Evolutionary conservation across 129 eudicot genomes (phyloP).

Genomic region (Kitagawia praeruptora): DNA sequence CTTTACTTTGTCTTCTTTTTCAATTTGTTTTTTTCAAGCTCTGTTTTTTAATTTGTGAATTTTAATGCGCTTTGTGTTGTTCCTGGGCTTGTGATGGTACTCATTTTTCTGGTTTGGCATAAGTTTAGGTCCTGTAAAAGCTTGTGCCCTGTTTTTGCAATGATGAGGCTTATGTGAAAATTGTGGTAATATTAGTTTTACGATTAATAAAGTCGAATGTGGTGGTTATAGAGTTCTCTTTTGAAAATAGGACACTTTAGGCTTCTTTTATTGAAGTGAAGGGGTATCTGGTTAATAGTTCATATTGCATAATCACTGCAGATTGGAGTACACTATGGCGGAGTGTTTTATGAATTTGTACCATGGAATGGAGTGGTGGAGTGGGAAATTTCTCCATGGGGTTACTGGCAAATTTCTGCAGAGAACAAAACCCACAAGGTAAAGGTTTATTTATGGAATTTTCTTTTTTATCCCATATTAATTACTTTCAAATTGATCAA

Average conservation of each 20-base stretch:
- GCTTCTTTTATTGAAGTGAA: background rate
- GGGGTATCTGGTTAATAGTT: background rate
- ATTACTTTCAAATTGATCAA: background rate
- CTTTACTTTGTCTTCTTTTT: too few relatives aligned
- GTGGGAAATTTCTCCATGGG: constrained; percentile 94
- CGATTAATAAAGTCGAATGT: background rate
- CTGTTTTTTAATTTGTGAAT: too few relatives aligned
- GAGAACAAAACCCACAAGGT: constrained; percentile 74
- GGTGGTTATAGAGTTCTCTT: background rate
- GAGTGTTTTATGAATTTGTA: constrained; percentile 85
- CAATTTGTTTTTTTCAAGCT: too few relatives aligned
- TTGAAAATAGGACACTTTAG: background rate
- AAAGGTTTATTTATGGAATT: background rate
- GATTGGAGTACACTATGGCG: constrained; percentile 85
- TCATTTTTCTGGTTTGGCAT: too few relatives aligned
- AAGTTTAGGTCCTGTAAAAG: too few relatives aligned
- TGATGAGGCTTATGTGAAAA: too few relatives aligned
- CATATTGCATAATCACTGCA: constrained; percentile 25
- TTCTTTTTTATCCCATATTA: background rate
- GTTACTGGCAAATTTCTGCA: constrained; percentile 68
- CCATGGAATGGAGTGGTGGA: constrained; percentile 91
- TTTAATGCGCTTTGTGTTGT: too few relatives aligned
- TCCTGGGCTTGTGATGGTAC: too few relatives aligned
- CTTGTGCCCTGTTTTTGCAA: too few relatives aligned
- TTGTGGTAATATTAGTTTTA: too few relatives aligned